A percentile compares a stretch with the other conserved stretches of the same genome.
These are phyloP conservation scores for Talaromyces thailandensis DNA, from an alignment of 495 filamentous ascomycete species.

Conservation along the genomic window DNA sequence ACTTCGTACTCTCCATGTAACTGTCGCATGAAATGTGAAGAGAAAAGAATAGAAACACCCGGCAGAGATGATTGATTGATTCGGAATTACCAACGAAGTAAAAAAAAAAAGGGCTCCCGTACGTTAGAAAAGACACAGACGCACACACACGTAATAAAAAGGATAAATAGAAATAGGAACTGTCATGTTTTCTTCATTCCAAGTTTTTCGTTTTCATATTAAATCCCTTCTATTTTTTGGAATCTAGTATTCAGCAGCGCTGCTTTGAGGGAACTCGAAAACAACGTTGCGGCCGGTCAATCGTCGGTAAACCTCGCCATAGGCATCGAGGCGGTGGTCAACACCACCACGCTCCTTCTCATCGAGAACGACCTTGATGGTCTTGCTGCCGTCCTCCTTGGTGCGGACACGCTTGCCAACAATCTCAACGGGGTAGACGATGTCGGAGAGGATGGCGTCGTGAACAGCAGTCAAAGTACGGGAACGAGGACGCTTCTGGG, in stretches of 20 bases:
- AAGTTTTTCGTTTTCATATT: not conserved
- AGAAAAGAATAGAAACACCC: slow-evolving; percentile 24
- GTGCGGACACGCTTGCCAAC: slow-evolving; percentile 96
- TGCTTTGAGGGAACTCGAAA: slow-evolving; percentile 94
- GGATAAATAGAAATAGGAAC: slow-evolving; percentile 1
- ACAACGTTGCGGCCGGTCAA: slow-evolving; percentile 87
- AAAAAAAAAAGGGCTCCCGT: not conserved
- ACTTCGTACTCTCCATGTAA: slow-evolving; percentile 13
- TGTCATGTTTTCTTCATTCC: slow-evolving; percentile 3
- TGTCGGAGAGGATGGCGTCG: slow-evolving; percentile 89
- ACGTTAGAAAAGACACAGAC: not conserved
- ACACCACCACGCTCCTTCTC: slow-evolving; percentile 99
- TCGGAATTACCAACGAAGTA: slow-evolving; percentile 1
- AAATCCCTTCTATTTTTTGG: slow-evolving; percentile 2
- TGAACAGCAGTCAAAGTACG: slow-evolving; percentile 96
- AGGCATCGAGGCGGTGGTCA: slow-evolving; percentile 97
- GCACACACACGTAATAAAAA: not conserved
- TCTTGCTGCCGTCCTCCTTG: slow-evolving; percentile 94
- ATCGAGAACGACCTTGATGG: slow-evolving; percentile 95
- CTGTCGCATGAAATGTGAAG: slow-evolving; percentile 15
- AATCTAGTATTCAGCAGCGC: slow-evolving; percentile 67
- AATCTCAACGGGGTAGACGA: slow-evolving; percentile 99
- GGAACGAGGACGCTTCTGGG: slow-evolving; percentile 95
- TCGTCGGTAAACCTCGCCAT: slow-evolving; percentile 95
- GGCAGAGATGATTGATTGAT: slow-evolving; percentile 7